Base-by-base conservation (phyloP, 106 monocot species). In the Dendrobium nobile region DNA sequence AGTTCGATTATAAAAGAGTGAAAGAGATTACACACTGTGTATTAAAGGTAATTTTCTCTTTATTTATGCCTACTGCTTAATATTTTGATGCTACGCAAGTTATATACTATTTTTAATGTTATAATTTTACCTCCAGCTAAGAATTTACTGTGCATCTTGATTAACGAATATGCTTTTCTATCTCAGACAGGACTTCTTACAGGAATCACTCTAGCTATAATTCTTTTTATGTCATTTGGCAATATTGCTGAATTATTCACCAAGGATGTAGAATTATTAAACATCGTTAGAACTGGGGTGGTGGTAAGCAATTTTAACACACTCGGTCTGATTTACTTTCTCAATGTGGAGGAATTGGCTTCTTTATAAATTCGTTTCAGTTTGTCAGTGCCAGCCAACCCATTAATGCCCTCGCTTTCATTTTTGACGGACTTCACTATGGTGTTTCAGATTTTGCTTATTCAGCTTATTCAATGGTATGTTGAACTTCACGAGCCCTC, bases 371-470 rank as follows among this genome's bases (percentile, higher is more conserved):
- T 80, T 56, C 44, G 11, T 83, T 88, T 80, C 84, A 99, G 99
- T 95, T 99, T 90, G 99, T 99, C 75, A 91, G 95, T 81, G 89
- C 91, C 58, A 99, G 82, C 54, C 99, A 99, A 77, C 99, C 99
- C 54, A 93, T 99, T 58, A 99, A 95, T 79, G 93, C 95, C 55
- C 87, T 99, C 76, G 99, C 99, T 48, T 99, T 99, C 79, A 86
- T 95, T 76, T 95, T 92, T 80, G 99, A 99, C 86, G 99, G 99
- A 54, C 99, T 99, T 43, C 99, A 99, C 68, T 99, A 93, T 86
- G 99, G 99, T 67, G 88, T 99, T 83, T 99, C 99, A 56, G 99
- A 99, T 87, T 99, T 99, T 72, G 87, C 88, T 15, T 99, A 99
- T 85, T 82, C 91, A 73, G 95, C 95, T 43, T 82, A 80, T 77